These are phyloP conservation scores for Botryotinia narcissicola DNA, from an alignment of 2,329 filamentous ascomycete genomes.

Conservation along the genomic window DNA sequence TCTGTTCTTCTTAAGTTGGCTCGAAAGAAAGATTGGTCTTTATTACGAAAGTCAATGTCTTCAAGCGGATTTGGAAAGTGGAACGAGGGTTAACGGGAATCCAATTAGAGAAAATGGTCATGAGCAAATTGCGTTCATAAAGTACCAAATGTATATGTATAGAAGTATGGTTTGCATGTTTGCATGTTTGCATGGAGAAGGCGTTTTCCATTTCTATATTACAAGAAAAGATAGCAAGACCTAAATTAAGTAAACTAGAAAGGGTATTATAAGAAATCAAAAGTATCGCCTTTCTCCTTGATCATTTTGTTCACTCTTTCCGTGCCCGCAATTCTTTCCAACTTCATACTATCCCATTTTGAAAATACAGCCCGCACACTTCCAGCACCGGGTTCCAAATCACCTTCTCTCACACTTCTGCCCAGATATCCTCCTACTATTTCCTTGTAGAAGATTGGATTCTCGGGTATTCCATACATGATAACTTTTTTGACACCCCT, in stretches of 20 bases:
- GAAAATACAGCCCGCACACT: slow-evolving; percentile 69
- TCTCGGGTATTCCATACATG: slow-evolving; percentile 88
- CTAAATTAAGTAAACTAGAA: slow-evolving; percentile 2
- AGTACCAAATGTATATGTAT: slow-evolving; percentile 18
- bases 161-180: slow-evolving; percentile 20
- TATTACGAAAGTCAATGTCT: slow-evolving; percentile 73
- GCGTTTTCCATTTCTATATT: slow-evolving; percentile 18
- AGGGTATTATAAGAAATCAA: slow-evolving; percentile 76
- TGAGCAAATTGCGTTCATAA: slow-evolving; percentile 89
- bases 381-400: slow-evolving; percentile 57
- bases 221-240: neutral
- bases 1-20: slow-evolving; percentile 76
- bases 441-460: slow-evolving; percentile 77
- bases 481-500: slow-evolving; percentile 80
- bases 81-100: slow-evolving; percentile 64
- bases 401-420: slow-evolving; percentile 56
- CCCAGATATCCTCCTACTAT: slow-evolving; percentile 66
- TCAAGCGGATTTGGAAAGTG: slow-evolving; percentile 70
- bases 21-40: slow-evolving; percentile 75
- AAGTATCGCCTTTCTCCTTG: slow-evolving; percentile 79
- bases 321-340: slow-evolving; percentile 84
- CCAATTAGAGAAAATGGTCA: slow-evolving; percentile 85
- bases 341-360: slow-evolving; percentile 82
- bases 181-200: slow-evolving; percentile 21
- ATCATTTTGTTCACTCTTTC: slow-evolving; percentile 82